Conservation (phyloP, 225 moss, liverwort and hornwort genomes). For the Lunularia cruciata region DNA sequence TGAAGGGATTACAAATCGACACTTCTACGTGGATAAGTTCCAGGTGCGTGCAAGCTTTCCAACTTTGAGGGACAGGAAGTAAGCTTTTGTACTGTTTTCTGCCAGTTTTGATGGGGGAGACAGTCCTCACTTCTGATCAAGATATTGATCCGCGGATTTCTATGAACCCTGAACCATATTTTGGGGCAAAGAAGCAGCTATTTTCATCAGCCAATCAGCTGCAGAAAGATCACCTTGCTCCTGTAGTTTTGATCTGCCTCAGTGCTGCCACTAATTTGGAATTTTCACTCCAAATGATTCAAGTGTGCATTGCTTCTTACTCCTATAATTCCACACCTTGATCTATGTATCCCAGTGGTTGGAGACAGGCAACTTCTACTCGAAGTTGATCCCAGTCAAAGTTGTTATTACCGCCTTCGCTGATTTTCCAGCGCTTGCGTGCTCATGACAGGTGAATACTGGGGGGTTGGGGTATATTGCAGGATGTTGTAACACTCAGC, state of each 20-base stretch:
- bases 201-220: background rate
- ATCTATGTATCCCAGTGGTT: background rate
- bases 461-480: slow-evolving; percentile 46
- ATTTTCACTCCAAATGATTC: background rate
- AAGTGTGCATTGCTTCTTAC: background rate
- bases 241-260: background rate
- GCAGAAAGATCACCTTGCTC: background rate
- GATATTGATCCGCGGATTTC: background rate
- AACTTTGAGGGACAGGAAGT: background rate
- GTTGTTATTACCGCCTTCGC: slow-evolving; percentile 18
- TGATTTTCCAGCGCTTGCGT: slow-evolving; percentile 42
- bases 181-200: background rate
- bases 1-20: slow-evolving; percentile 75
- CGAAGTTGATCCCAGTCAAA: slow-evolving; percentile 5
- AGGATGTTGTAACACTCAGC: slow-evolving; percentile 81
- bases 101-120: background rate
- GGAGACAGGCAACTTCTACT: background rate
- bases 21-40: slow-evolving; percentile 94
- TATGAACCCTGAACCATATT: background rate
- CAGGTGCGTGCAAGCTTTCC: slow-evolving; percentile 49
- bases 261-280: background rate
- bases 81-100: background rate
- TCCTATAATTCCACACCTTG: background rate
- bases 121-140: background rate
- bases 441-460: slow-evolving; percentile 53